phyloP scores from a whole-genome alignment of 495 filamentous ascomycete species.

The Penicillium pulvis region DNA sequence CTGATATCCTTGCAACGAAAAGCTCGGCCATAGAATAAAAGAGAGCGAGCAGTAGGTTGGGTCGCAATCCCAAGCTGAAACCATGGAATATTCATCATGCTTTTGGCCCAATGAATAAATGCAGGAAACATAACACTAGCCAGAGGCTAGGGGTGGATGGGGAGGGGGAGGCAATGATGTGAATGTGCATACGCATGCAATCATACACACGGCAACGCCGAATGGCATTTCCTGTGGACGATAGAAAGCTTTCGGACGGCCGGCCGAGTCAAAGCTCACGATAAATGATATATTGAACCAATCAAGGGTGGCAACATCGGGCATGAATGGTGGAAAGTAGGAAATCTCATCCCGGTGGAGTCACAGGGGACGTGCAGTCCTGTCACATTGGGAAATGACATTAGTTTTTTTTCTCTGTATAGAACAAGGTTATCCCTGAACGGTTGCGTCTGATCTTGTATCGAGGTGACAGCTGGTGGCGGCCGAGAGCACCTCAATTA shows the following conservation, averaged over 20 bases:
- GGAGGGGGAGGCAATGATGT: constrained; percentile 15
- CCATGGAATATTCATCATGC: constrained; percentile 11
- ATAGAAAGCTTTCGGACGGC: constrained; percentile 16
- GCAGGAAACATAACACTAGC: constrained; percentile 19
- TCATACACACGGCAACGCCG: constrained; percentile 27
- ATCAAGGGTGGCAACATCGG: constrained; percentile 23
- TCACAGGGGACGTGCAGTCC: constrained; percentile 25
- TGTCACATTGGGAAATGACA: constrained; percentile 23
- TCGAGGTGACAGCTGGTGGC: constrained; percentile 46
- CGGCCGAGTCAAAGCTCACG: constrained; percentile 23
- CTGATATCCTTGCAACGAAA: constrained; percentile 23
- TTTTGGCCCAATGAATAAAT: constrained; percentile 21
- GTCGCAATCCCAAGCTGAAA: constrained; percentile 32
- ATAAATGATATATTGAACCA: constrained; percentile 23
- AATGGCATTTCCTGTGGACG: constrained; percentile 16
- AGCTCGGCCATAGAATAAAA: constrained; percentile 14
- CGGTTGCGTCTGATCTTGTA: constrained; percentile 34
- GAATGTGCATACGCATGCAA: constrained; percentile 25
- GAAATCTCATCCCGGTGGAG: constrained; percentile 22
- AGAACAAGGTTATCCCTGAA: constrained; percentile 32
- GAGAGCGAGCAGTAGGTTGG: constrained; percentile 18
- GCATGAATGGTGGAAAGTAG: constrained; percentile 12
- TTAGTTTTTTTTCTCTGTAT: constrained; percentile 25
- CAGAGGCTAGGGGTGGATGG: constrained; percentile 11
- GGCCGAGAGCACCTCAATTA: constrained; percentile 33